Conservation (phyloP, 306 rosid genomes). For the Pyrus bretschneideri region DNA sequence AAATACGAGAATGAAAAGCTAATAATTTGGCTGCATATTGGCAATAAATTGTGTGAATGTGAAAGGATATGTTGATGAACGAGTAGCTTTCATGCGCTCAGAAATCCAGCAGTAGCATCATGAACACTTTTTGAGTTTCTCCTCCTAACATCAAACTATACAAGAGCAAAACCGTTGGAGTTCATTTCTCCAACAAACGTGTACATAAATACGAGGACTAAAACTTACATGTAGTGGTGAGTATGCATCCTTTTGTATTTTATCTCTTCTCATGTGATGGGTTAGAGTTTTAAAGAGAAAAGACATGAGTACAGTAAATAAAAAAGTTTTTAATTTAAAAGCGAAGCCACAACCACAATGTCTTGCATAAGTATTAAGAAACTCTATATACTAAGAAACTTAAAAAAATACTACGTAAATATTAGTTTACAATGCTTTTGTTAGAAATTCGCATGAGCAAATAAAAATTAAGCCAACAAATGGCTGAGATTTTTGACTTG, state of each 20-base stretch:
- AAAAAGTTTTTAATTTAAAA: too few relatives aligned
- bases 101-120: not conserved
- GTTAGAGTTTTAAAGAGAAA: too few relatives aligned
- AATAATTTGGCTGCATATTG: not conserved
- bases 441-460: too few relatives aligned
- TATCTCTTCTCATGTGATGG: too few relatives aligned
- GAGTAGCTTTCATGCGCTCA: not conserved
- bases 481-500: slow-evolving; percentile 9
- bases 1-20: not conserved
- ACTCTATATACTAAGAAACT: too few relatives aligned
- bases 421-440: too few relatives aligned
- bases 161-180: not conserved
- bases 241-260: too few relatives aligned
- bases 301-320: too few relatives aligned
- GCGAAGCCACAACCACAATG: too few relatives aligned
- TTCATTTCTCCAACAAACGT: not conserved
- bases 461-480: not conserved
- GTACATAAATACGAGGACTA: not conserved
- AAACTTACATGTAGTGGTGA: too few relatives aligned
- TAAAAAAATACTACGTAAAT: too few relatives aligned
- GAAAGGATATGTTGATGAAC: not conserved
- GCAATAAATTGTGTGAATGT: not conserved
- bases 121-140: not conserved
- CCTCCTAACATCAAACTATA: not conserved
- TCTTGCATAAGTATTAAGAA: too few relatives aligned